These are phyloP conservation scores for Chrysoporthe austroafricana DNA, from an alignment of 2,329 filamentous ascomycete species.

Conservation along the genomic window DNA sequence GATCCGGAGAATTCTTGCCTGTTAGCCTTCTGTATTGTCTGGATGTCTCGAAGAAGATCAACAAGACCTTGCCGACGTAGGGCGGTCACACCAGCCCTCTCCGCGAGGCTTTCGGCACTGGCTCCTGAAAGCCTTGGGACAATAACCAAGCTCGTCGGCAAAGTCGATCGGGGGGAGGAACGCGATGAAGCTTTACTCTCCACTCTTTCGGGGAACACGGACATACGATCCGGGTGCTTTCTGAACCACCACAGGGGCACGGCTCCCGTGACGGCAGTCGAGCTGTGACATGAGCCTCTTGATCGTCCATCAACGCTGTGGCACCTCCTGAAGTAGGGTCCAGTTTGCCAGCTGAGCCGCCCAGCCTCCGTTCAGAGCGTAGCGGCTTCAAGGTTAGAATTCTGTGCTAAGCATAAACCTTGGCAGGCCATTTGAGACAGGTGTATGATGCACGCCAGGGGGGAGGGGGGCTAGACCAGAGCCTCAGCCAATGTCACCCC, in stretches of 20 bases:
- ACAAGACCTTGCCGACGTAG: neutral
- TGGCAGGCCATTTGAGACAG: slow-evolving; percentile 1
- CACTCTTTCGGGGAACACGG: too few relatives aligned
- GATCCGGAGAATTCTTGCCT: neutral
- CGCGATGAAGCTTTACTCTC: neutral
- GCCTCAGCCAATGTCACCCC: neutral
- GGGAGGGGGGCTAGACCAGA: neutral
- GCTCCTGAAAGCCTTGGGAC: neutral
- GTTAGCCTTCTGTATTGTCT: neutral
- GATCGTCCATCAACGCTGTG: too few relatives aligned
- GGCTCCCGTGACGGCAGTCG: too few relatives aligned
- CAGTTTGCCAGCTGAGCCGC: too few relatives aligned
- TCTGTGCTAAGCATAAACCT: neutral
- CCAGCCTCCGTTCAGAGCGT: neutral
- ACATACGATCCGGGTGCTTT: too few relatives aligned
- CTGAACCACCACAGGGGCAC: too few relatives aligned
- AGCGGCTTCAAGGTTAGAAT: neutral
- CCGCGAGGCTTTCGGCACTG: neutral
- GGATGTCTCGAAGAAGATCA: neutral
- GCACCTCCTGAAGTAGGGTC: too few relatives aligned
- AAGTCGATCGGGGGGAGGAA: neutral
- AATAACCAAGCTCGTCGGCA: neutral
- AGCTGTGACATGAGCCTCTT: too few relatives aligned
- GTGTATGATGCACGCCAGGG: slow-evolving; percentile 4
- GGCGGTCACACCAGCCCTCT: neutral